A percentile compares a stretch with the other conserved stretches of the same genome.
phyloP scores from a whole-genome alignment of 495 filamentous ascomycete genomes.

The Xylaria cubensis region DNA sequence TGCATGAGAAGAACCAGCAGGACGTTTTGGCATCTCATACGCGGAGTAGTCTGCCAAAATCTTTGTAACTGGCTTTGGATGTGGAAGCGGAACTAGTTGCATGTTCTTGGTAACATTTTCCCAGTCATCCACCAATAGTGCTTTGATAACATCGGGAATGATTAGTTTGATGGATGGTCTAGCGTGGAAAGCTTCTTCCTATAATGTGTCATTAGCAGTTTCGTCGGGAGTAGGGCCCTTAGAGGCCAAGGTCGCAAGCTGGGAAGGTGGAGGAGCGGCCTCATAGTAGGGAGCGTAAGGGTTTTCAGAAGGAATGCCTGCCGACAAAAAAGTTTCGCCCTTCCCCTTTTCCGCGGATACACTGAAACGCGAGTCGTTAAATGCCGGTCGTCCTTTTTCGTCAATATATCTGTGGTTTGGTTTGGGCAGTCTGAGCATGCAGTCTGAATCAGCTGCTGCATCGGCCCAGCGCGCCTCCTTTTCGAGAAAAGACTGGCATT shows the following conservation, averaged over 20 bases:
- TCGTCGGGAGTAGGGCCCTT: background rate
- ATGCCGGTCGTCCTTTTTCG: background rate
- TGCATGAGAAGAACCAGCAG: constrained; percentile 67
- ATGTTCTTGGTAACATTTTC: constrained; percentile 96
- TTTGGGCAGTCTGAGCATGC: constrained; percentile 34
- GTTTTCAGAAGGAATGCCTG: constrained; percentile 37
- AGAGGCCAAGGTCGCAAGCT: background rate
- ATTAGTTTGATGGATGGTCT: constrained; percentile 82
- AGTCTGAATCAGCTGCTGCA: constrained; percentile 27
- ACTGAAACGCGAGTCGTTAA: constrained; percentile 29
- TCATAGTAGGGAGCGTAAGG: constrained; percentile 23
- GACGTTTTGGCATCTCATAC: constrained; percentile 70
- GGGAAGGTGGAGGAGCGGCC: constrained; percentile 1
- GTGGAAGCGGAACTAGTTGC: constrained; percentile 82
- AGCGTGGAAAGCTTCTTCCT: constrained; percentile 86
- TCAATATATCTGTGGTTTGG: constrained; percentile 34
- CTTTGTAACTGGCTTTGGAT: constrained; percentile 71
- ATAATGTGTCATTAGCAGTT: constrained; percentile 38
- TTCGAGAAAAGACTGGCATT: background rate
- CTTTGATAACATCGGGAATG: constrained; percentile 85
- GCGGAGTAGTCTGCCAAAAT: constrained; percentile 82
- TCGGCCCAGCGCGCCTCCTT: constrained; percentile 21
- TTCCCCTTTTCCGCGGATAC: background rate
- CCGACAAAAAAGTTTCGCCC: constrained; percentile 31
- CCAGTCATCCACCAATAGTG: constrained; percentile 95